A percentile compares a stretch with the other conserved stretches of the same genome.
phyloP scores from a whole-genome alignment of 768 basidiomycete genomes.

The Pisolithus albus region DNA sequence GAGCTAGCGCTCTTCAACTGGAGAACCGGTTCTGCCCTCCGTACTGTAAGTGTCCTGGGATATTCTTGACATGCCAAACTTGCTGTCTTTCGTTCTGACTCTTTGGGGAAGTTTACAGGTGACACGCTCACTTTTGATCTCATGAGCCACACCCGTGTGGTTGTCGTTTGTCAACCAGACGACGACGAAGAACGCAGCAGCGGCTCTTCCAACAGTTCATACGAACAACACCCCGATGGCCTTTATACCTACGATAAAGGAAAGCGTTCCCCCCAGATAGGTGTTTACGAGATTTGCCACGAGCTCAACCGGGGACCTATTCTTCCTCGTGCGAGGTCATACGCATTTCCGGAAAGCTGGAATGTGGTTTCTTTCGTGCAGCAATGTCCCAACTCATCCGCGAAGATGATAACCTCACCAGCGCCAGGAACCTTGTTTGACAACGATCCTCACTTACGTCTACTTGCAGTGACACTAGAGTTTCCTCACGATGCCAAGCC shows the following conservation, averaged over 20 bases:
- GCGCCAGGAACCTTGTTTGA: conserved; percentile 48
- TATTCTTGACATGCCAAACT: background rate
- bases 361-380: conserved; percentile 35
- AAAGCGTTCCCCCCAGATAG: conserved; percentile 26
- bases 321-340: conserved; percentile 21
- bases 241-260: conserved; percentile 25
- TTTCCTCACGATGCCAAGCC: conserved; percentile 35
- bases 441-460: conserved; percentile 44
- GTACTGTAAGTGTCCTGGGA: conserved; percentile 16
- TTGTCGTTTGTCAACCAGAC: conserved; percentile 25
- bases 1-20: conserved; percentile 26
- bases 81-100: background rate
- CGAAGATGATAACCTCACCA: conserved; percentile 30
- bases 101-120: conserved; percentile 16
- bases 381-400: conserved; percentile 43
- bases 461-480: conserved; percentile 37
- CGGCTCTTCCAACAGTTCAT: conserved; percentile 7
- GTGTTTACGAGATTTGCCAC: conserved; percentile 17
- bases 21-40: conserved; percentile 21
- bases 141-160: conserved; percentile 19
- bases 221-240: conserved; percentile 26
- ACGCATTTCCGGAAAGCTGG: conserved; percentile 54
- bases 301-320: conserved; percentile 2
- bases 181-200: conserved; percentile 27
- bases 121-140: conserved; percentile 28